Base-by-base conservation (phyloP, 2,329 filamentous ascomycete genomes). In the Sclerotinia minor region DNA sequence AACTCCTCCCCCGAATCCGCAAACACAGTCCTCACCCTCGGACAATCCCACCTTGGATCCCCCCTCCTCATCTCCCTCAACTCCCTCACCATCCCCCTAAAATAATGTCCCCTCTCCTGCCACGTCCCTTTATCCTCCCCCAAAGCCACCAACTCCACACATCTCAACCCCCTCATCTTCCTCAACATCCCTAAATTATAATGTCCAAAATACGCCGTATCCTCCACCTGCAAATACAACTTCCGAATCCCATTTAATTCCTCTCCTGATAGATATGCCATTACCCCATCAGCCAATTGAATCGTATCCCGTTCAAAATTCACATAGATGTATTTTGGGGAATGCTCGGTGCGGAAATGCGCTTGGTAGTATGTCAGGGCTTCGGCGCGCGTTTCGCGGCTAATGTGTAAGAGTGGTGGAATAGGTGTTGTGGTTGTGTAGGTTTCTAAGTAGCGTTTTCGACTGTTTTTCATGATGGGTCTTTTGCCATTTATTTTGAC, bases 371-470 rank as follows among this genome's bases (percentile, higher is more conserved):
- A 41, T 2, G 61, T 53, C 19, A 75, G 66, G n/a, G 69, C 71
- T 65, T 73, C 71, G 65, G 61, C 65, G 2, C 78, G 75, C 6
- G 77, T 74, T 70, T 79, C 77, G 2, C 57, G 71, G 55, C 68
- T 74, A n/a, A 72, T 69, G 65, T 76, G 73, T 7, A 79, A 69
- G 24, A 75, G 69, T 1, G 70, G 8, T 7, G 75, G 76, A 29
- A 73, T 72, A 0, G 75, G 74, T 0, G 69, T 71, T 2, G 65
- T 15, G 15, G 73, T 74, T 13, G 57, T 50, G 29, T 71, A 76
- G 8, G 65, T 54, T 55, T 70, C 54, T 24, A 66, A 55, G 32
- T 54, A 68, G 19, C 68, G 73, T 63, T 53, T 53, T 24, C 57
- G 45, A 47, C n/a, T n/a, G 24, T 49, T 44, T 9, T 59, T 53